These are phyloP conservation scores for Peniophora sp. DNA, from an alignment of 1,284 basidiomycete genomes.

Conservation along the genomic window DNA sequence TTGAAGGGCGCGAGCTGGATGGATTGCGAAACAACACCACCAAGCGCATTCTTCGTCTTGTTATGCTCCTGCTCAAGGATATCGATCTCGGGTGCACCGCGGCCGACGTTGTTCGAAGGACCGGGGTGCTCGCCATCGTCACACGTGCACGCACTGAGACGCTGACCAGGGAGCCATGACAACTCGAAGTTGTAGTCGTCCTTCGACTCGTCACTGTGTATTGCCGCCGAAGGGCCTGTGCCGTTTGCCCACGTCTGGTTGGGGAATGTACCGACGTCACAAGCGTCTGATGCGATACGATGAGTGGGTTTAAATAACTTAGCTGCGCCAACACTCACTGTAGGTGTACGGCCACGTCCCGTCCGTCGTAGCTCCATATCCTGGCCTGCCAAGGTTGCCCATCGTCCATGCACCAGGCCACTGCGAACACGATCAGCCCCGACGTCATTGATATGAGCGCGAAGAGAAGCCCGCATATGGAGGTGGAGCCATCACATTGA, in stretches of 20 bases:
- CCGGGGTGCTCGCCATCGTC: conserved; percentile 78
- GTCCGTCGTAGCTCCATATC: conserved; percentile 75
- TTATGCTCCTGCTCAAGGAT: conserved; percentile 66
- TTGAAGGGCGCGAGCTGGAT: conserved; percentile 65
- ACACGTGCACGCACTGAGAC: conserved; percentile 58
- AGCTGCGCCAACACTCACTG: conserved; percentile 22
- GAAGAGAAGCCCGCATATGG: background rate
- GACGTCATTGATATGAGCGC: background rate
- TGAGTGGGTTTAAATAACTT: conserved; percentile 28
- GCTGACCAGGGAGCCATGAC: conserved; percentile 41
- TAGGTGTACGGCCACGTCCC: conserved; percentile 62
- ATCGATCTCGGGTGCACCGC: conserved; percentile 84
- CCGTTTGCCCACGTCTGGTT: conserved; percentile 57
- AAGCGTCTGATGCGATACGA: conserved; percentile 56
- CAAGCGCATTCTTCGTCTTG: conserved; percentile 30
- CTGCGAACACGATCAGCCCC: conserved; percentile 17
- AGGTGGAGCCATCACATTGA: background rate
- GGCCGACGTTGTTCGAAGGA: conserved; percentile 57
- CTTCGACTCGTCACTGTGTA: conserved; percentile 22
- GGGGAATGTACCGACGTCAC: conserved; percentile 78
- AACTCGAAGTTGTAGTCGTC: conserved; percentile 36
- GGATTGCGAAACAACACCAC: conserved; percentile 56
- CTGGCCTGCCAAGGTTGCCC: conserved; percentile 85
- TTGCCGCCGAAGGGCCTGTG: conserved; percentile 36
- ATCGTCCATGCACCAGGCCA: conserved; percentile 83